phyloP scores from a whole-genome alignment of 1,139 yeast genomes.

The Scheffersomyces illinoinensis region DNA sequence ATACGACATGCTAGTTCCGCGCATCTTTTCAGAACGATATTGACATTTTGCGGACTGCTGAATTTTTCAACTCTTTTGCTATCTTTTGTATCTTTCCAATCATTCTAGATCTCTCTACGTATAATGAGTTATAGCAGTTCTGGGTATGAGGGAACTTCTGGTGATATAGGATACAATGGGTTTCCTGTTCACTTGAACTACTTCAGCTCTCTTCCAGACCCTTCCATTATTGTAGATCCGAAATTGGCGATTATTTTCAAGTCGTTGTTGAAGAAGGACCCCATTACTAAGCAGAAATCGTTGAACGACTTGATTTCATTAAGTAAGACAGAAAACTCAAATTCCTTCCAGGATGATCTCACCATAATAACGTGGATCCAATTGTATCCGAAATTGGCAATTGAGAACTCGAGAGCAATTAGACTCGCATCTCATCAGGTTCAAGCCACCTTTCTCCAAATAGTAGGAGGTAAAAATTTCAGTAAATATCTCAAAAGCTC shows the following conservation, averaged over 20 bases:
- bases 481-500: conserved; percentile 69
- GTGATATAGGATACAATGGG: conserved; percentile 51
- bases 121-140: background rate
- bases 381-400: conserved; percentile 73
- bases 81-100: background rate
- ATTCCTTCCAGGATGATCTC: conserved; percentile 42
- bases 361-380: conserved; percentile 74
- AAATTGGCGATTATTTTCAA: conserved; percentile 67
- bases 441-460: conserved; percentile 49
- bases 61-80: background rate
- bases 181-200: conserved; percentile 73
- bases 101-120: background rate
- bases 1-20: background rate
- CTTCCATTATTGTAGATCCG: conserved; percentile 56
- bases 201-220: conserved; percentile 77
- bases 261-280: conserved; percentile 73
- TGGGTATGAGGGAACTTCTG: conserved; percentile 5
- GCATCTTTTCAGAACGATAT: background rate
- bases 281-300: conserved; percentile 82
- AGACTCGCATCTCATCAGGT: conserved; percentile 62
- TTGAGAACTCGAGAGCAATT: conserved; percentile 68
- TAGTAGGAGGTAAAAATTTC: conserved; percentile 61
- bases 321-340: conserved; percentile 8
- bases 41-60: background rate
- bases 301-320: conserved; percentile 49